Base-by-base conservation (phyloP, 2,329 filamentous ascomycete genomes). In the Neofusicoccum sp. region DNA sequence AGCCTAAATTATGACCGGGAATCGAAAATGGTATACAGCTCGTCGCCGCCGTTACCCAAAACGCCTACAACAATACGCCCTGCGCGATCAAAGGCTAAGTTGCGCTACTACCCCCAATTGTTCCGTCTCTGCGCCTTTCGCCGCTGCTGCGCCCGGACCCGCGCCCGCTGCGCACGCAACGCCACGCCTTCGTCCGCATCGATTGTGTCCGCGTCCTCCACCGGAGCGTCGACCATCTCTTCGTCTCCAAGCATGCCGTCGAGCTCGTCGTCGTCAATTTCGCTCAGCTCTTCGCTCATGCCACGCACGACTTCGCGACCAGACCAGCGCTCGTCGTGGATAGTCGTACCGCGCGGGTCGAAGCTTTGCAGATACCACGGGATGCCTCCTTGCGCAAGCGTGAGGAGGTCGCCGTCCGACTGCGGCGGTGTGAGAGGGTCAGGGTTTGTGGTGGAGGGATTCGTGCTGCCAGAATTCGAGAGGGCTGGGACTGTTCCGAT, bases 261-360 rank as follows among this genome's bases (percentile, higher is more conserved):
- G 61, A 96, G 80, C 75, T 93, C 91, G 56, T 96, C 92, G 65
- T 97, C 93, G 68, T 96, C 93, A 71, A 97, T 86, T 70, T 97
- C 93, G 61, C 90, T 96, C 24, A 97, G 81, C 67, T 93, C 90
- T 74, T 96, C 93, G 68, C 90, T 96, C 74, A 93, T 86, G 12
- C 82, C 84, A 31, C 86, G 81, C 65, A 86, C 78, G n/a, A 89
- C 86, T 60, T 93, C 89, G 34, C 87, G 83, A 1, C 88, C 90
- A 0, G 84, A 86, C 81, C 87, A 91, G 57, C 86, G 82, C 74
- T 93, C 89, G 34, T 75, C 88, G 60, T 90, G 80, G 8, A 93
- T 85, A 0, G 89, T 93, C 0, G 91, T 96, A 61, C 92, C 93
- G 58, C 86, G 69, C 59, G 90, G 89, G 56, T 95, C 86, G 70